Evolutionary conservation across 2,329 filamentous ascomycete species (phyloP).

Genomic region (Colletotrichum gigasporum): DNA sequence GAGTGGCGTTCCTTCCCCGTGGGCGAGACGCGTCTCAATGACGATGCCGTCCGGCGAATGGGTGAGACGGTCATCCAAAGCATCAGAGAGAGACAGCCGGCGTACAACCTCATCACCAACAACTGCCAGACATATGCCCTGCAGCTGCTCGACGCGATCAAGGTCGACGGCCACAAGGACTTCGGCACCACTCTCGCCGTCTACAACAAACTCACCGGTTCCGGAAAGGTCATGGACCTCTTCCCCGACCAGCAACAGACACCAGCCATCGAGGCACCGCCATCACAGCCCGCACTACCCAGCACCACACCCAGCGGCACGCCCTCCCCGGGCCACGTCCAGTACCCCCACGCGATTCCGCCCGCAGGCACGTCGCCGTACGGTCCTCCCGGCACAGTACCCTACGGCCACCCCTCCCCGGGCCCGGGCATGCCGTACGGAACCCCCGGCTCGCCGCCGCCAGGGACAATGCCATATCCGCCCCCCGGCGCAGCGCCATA

Average conservation of each 20-base stretch:
- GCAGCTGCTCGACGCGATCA: conserved; percentile 62
- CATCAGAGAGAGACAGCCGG: conserved; percentile 57
- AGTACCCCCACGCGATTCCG: conserved; percentile 49
- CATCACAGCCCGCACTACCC: conserved; percentile 42
- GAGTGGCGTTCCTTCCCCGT: conserved; percentile 62
- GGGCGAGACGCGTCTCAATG: conserved; percentile 63
- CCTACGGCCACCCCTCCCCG: background rate
- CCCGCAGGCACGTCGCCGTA: conserved; percentile 40
- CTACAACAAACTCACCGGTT: conserved; percentile 59
- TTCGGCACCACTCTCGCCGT: conserved; percentile 64
- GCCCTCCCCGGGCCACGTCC: background rate
- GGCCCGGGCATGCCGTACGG: background rate
- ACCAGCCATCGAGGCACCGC: conserved; percentile 13
- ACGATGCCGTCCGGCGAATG: conserved; percentile 59
- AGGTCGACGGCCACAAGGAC: conserved; percentile 57
- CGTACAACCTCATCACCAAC: conserved; percentile 68
- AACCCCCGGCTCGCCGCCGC: background rate
- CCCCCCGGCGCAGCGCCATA: too few species aligned
- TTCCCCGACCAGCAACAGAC: conserved; percentile 47
- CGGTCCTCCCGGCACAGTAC: background rate
- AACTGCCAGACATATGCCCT: conserved; percentile 69
- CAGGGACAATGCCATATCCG: background rate
- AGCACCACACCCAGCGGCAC: conserved; percentile 33
- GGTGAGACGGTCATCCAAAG: conserved; percentile 61
- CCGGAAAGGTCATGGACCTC: conserved; percentile 60